Evolutionary conservation across 1,284 basidiomycete genomes (phyloP).

Genomic region (Somion occarium): DNA sequence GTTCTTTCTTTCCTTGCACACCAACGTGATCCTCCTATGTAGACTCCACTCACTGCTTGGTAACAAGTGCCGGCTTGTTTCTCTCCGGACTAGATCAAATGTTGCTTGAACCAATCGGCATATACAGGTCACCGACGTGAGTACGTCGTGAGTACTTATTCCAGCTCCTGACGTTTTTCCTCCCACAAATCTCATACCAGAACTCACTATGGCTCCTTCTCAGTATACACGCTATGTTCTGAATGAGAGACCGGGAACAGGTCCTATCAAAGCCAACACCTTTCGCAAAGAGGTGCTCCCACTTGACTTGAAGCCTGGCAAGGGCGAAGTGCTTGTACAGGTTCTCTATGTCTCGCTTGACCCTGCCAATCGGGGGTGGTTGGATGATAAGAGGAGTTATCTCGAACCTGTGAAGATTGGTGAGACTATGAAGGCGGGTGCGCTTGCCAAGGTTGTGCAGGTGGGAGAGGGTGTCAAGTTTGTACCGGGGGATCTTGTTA

Average conservation of each 20-base stretch:
- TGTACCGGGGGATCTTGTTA: slow-evolving; percentile 64
- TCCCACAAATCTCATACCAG: too few species aligned
- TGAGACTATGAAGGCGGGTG: slow-evolving; percentile 75
- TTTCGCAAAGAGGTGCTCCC: slow-evolving; percentile 61
- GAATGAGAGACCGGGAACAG: slow-evolving; percentile 67
- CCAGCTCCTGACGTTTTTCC: too few species aligned
- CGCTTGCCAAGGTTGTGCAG: slow-evolving; percentile 66
- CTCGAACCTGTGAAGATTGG: slow-evolving; percentile 75
- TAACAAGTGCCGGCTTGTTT: too few species aligned
- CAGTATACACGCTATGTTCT: slow-evolving; percentile 69
- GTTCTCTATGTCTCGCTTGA: slow-evolving; percentile 77
- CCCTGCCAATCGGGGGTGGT: slow-evolving; percentile 83
- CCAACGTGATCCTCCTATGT: too few species aligned
- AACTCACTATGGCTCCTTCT: slow-evolving; percentile 24
- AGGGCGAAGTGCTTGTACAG: slow-evolving; percentile 64
- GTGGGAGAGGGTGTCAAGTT: slow-evolving; percentile 50
- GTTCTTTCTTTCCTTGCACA: too few species aligned
- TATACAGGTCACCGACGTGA: too few species aligned
- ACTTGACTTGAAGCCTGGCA: slow-evolving; percentile 49
- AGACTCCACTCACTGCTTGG: too few species aligned
- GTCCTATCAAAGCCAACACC: slow-evolving; percentile 61
- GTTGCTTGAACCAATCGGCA: too few species aligned
- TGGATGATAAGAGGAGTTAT: slow-evolving; percentile 68
- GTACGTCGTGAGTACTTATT: too few species aligned
- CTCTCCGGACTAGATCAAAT: too few species aligned